Base-by-base conservation (phyloP, 2,329 filamentous ascomycete genomes). In the Pyricularia grisea region DNA sequence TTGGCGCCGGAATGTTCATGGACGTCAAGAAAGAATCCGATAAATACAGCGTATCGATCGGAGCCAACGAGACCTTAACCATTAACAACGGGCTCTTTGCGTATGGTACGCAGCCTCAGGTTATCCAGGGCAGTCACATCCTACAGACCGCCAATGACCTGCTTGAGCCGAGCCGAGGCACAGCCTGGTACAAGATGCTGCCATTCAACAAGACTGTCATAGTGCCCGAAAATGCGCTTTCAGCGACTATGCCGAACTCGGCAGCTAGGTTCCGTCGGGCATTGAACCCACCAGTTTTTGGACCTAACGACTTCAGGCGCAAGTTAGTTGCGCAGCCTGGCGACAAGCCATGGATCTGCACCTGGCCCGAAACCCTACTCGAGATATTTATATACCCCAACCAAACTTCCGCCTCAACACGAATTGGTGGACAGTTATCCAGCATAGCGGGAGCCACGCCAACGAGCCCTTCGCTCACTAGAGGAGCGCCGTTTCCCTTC, bases 331-430 rank as follows among this genome's bases (percentile, higher is more conserved):
- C 79, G 0, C 74, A 80, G 70, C 75, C 76, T 0, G 86, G 85
- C 2, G 85, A 87, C 65, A 83, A 78, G 69, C 83, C 84, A 0
- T 88, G 86, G 86, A 80, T 88, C 27, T 88, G 86, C 74, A 83
- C 79, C 1, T 88, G 86, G 86, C 83, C 85, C 2, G 79, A 81
- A 31, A 87, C 85, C 0, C 78, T 81, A 2, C 78, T 88, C 5
- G 85, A 88, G 67, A 76, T 87, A 3, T 87, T 87, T 72, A 84
- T 88, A 60, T 88, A 87, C 71, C 80, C 85, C 0, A 77, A 78
- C 28, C 83, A 87, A 72, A 86, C 84, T 72, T 25, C 17, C 42
- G 69, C 12, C 58, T 25, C 67, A 33, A 9, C 58, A 27, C 23
- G 23, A 12, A 17, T 61, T 25, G 58, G 58, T 23, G 63, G n/a